Percentiles rank a stretch among this genome's conserved stretches.
phyloP scores from a whole-genome alignment of 139 green algal species.

The Dunaliella primolecta region DNA sequence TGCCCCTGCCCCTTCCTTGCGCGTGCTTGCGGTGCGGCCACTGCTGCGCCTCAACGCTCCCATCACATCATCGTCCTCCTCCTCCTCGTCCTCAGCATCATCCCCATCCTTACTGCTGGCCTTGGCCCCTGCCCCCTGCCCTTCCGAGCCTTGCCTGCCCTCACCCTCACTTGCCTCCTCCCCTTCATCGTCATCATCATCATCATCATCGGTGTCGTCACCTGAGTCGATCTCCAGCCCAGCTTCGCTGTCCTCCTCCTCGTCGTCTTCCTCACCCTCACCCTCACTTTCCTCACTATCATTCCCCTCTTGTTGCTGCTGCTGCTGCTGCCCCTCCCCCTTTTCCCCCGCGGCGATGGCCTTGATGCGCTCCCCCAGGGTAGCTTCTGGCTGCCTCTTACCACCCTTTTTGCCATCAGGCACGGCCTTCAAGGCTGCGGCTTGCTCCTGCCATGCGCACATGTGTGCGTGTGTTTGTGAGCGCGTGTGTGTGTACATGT shows the following conservation, averaged over 20 bases:
- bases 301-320: slow-evolving; percentile 17
- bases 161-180: slow-evolving; percentile 39
- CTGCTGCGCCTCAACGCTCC: neutral
- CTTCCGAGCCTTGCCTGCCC: slow-evolving; percentile 9
- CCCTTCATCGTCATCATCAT: slow-evolving; percentile 17
- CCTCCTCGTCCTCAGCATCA: slow-evolving; percentile 15
- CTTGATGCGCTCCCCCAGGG: slow-evolving; percentile 32
- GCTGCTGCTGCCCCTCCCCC: slow-evolving; percentile 8
- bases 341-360: slow-evolving; percentile 31
- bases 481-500: neutral
- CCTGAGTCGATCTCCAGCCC: neutral
- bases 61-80: slow-evolving; percentile 2
- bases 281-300: slow-evolving; percentile 15
- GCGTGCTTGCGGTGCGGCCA: neutral
- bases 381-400: neutral
- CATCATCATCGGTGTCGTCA: slow-evolving; percentile 3
- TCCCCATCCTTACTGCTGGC: slow-evolving; percentile 11
- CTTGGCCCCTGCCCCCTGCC: neutral
- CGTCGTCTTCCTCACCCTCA: slow-evolving; percentile 21
- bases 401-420: neutral
- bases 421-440: neutral
- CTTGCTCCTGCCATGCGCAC: slow-evolving; percentile 3
- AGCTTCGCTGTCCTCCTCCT: slow-evolving; percentile 15
- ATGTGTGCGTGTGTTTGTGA: neutral
- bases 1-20: neutral